Evolutionary conservation across 306 rosid species (phyloP).

Genomic region (Astragalus glycyphyllos): DNA sequence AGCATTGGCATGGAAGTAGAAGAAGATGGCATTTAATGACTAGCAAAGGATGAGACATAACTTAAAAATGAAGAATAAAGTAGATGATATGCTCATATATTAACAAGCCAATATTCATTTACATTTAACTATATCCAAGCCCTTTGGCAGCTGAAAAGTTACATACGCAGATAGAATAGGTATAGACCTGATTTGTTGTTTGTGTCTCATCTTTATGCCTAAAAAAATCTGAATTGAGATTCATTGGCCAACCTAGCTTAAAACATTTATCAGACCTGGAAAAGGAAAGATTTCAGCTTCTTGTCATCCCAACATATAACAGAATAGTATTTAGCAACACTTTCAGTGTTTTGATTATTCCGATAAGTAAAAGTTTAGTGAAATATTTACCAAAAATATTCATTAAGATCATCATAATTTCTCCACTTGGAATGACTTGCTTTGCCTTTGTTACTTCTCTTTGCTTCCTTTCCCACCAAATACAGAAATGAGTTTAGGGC

Average conservation of each 20-base stretch:
- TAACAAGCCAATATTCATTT: no score
- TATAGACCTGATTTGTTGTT: conserved; percentile 57
- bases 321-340: conserved; percentile 12
- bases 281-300: conserved; percentile 40
- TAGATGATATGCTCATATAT: not conserved
- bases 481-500: conserved; percentile 46
- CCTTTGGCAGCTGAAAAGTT: conserved; percentile 23
- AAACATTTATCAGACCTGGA: conserved; percentile 85
- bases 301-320: conserved; percentile 17
- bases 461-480: conserved; percentile 78
- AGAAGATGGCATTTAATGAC: conserved; percentile 13
- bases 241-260: conserved; percentile 85
- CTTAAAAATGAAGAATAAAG: conserved; percentile 4
- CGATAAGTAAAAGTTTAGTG: conserved; percentile 17
- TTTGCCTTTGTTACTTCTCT: conserved; percentile 86
- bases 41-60: not conserved
- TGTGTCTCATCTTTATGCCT: conserved; percentile 66
- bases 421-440: conserved; percentile 97
- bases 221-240: conserved; percentile 71
- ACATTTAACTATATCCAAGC: not conserved
- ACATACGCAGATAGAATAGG: conserved; percentile 31
- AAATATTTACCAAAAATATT: conserved; percentile 82
- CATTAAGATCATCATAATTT: conserved; percentile 97
- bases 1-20: not conserved
- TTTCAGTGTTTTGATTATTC: conserved; percentile 27